These are phyloP conservation scores for Adenanthera pavonina DNA, from an alignment of 306 rosid genomes.

Conservation along the genomic window DNA sequence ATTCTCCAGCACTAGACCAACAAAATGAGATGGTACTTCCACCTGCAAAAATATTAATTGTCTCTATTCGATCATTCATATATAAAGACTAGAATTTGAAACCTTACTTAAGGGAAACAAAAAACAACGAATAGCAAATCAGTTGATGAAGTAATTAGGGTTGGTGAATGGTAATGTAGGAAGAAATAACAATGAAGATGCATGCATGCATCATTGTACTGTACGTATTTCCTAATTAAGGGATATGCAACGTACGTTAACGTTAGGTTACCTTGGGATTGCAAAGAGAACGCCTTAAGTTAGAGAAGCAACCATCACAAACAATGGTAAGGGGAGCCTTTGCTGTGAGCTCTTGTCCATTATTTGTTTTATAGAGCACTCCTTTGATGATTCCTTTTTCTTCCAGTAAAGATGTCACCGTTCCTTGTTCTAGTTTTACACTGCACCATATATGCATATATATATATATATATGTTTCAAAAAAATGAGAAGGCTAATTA, in stretches of 20 bases:
- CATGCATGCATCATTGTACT: no score
- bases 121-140: no score
- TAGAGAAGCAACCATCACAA: slow-evolving; percentile 69
- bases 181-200: no score
- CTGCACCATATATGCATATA: slow-evolving; percentile 38
- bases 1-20: slow-evolving; percentile 61
- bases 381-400: slow-evolving; percentile 79
- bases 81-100: no score
- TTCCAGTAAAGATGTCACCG: slow-evolving; percentile 76
- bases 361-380: slow-evolving; percentile 73
- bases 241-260: no score
- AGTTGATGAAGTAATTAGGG: no score
- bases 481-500: no score
- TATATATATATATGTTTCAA: no score
- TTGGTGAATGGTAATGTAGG: no score
- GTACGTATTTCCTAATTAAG: no score
- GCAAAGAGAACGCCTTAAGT: slow-evolving; percentile 57
- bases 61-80: no score
- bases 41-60: slow-evolving; percentile 53
- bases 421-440: slow-evolving; percentile 87
- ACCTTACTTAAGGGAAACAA: no score
- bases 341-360: slow-evolving; percentile 64
- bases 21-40: slow-evolving; percentile 77
- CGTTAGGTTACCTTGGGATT: slow-evolving; percentile 46
- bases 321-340: slow-evolving; percentile 64